phyloP scores from a whole-genome alignment of 768 basidiomycete species.

The Lyophyllum shimeji region DNA sequence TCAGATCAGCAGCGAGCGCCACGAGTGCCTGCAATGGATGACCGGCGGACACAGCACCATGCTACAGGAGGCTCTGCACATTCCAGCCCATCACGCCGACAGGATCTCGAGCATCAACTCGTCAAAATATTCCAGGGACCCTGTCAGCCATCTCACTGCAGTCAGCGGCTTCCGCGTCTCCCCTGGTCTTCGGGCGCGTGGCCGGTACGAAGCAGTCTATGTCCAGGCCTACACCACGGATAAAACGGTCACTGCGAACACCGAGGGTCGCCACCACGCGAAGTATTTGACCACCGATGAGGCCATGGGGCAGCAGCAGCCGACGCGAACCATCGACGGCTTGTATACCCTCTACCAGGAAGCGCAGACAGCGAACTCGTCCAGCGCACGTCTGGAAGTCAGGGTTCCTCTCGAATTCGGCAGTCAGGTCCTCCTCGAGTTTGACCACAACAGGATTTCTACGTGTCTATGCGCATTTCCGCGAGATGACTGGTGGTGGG shows the following conservation, averaged over 20 bases:
- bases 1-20: conserved; percentile 12
- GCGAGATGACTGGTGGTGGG: conserved; percentile 11
- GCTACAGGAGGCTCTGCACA: background rate
- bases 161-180: conserved; percentile 13
- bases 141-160: conserved; percentile 13
- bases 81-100: background rate
- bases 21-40: conserved; percentile 16
- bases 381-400: conserved; percentile 14
- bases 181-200: too few relatives aligned
- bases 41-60: conserved; percentile 4
- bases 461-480: conserved; percentile 5
- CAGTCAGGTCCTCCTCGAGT: background rate
- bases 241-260: conserved; percentile 12
- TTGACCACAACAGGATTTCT: background rate
- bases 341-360: conserved; percentile 7
- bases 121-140: conserved; percentile 14
- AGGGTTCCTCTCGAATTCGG: conserved; percentile 1
- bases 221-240: conserved; percentile 19
- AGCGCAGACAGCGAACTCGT: background rate
- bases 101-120: background rate
- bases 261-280: conserved; percentile 6
- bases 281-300: conserved; percentile 14
- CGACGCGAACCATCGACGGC: background rate
- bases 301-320: conserved; percentile 7
- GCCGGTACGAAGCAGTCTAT: conserved; percentile 4